A percentile compares a stretch with the other conserved stretches of the same genome.
phyloP scores from a whole-genome alignment of 805 yeast species.

The Barnettozyma botsteinii region DNA sequence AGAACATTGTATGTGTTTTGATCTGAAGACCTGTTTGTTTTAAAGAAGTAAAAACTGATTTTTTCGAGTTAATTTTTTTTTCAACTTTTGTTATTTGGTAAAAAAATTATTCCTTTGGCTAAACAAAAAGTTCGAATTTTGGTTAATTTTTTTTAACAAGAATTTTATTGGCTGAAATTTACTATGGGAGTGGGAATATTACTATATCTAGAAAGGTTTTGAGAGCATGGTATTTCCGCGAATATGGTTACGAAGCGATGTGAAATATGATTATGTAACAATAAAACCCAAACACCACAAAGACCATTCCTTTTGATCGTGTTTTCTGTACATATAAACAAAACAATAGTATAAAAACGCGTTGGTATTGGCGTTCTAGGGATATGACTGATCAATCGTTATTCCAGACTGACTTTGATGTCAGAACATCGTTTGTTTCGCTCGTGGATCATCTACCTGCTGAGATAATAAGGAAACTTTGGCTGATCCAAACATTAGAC shows the following conservation, averaged over 20 bases:
- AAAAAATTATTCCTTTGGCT: background rate
- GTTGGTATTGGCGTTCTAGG: no score
- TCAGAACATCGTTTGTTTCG: conserved; percentile 33
- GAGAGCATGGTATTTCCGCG: background rate
- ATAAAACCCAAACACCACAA: no score
- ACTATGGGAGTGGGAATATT: conserved; percentile 1
- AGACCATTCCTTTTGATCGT: no score
- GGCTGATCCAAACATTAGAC: conserved; percentile 36
- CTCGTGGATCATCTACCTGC: conserved; percentile 39
- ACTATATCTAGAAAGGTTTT: background rate
- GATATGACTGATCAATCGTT: background rate
- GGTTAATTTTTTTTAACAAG: conserved; percentile 9
- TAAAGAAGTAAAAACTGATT: background rate
- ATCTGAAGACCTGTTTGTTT: conserved; percentile 6
- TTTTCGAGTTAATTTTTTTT: conserved; percentile 5
- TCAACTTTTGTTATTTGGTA: background rate
- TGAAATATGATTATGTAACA: no score
- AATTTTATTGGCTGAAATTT: conserved; percentile 24
- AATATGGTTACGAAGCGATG: background rate
- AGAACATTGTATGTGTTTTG: conserved; percentile 22
- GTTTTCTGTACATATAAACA: no score
- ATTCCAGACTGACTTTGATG: conserved; percentile 26
- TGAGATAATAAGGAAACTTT: conserved; percentile 36
- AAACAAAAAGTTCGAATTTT: conserved; percentile 3
- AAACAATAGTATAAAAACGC: no score